Evolutionary conservation across 2,329 filamentous ascomycete genomes (phyloP).

Genomic region (Fusarium napiforme): DNA sequence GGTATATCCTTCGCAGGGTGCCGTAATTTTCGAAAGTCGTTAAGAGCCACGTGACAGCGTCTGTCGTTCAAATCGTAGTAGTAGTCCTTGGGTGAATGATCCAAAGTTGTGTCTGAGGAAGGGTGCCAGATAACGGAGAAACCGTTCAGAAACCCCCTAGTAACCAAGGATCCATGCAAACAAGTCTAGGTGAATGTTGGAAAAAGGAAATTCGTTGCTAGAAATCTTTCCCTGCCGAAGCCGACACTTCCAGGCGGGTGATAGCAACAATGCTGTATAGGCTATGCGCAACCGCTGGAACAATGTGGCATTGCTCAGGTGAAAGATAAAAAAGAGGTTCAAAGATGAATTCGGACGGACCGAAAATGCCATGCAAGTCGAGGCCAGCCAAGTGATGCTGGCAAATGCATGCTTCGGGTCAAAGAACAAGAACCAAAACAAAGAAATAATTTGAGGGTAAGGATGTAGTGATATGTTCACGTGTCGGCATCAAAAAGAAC

Average conservation of each 20-base stretch:
- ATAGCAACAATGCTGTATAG: neutral
- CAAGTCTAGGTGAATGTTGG: constrained; percentile 46
- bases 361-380: constrained; percentile 47
- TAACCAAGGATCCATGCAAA: constrained; percentile 47
- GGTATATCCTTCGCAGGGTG: constrained; percentile 57
- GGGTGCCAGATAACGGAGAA: constrained; percentile 42
- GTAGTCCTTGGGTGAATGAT: constrained; percentile 49
- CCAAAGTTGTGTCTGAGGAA: constrained; percentile 49
- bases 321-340: constrained; percentile 39
- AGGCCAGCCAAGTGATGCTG: constrained; percentile 41
- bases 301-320: constrained; percentile 23
- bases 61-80: constrained; percentile 50
- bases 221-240: constrained; percentile 35
- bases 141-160: constrained; percentile 42
- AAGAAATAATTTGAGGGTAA: constrained; percentile 43
- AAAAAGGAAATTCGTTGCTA: constrained; percentile 45
- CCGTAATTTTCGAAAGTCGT: constrained; percentile 50
- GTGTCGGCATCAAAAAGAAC: constrained; percentile 46
- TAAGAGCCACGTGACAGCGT: constrained; percentile 52
- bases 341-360: constrained; percentile 45
- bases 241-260: constrained; percentile 3
- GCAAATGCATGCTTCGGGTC: constrained; percentile 47
- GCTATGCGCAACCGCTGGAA: constrained; percentile 1
- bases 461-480: constrained; percentile 43
- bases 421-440: constrained; percentile 47